These are phyloP conservation scores for Penicillium ucsense DNA, from an alignment of 495 filamentous ascomycete genomes.

Conservation along the genomic window DNA sequence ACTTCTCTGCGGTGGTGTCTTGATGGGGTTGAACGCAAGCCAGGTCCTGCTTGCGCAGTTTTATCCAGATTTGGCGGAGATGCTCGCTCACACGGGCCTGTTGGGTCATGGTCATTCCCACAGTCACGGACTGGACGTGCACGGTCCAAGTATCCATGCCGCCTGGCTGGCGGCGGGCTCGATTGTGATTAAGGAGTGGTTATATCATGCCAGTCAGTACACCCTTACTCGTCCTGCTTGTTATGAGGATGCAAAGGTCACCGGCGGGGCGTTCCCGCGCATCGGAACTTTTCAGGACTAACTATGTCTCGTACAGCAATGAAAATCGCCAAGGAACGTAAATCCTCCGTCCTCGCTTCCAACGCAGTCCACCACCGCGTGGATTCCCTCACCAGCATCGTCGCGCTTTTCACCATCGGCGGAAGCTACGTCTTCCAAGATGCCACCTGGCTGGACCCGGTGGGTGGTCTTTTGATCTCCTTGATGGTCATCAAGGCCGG, in stretches of 20 bases:
- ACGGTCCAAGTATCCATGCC: constrained; percentile 78
- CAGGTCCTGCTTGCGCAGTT: constrained; percentile 70
- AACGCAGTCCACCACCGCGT: constrained; percentile 96
- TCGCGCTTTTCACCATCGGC: constrained; percentile 77
- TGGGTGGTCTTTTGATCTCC: constrained; percentile 85
- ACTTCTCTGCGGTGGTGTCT: constrained; percentile 75
- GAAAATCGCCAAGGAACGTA: constrained; percentile 90
- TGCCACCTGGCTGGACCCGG: constrained; percentile 87
- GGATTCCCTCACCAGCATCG: constrained; percentile 88
- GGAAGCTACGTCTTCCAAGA: constrained; percentile 79
- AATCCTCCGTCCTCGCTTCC: constrained; percentile 91
- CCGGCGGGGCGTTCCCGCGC: too few species aligned
- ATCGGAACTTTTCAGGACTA: constrained; percentile 1
- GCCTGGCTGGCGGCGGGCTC: constrained; percentile 92
- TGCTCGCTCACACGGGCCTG: constrained; percentile 46
- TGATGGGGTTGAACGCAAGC: constrained; percentile 77
- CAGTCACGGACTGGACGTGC: constrained; percentile 45
- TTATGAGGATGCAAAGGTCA: neutral
- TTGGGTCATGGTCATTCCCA: constrained; percentile 52
- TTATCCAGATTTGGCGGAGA: constrained; percentile 60
- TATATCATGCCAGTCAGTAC: constrained; percentile 92
- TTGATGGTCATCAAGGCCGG: constrained; percentile 88
- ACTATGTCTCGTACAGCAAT: constrained; percentile 52
- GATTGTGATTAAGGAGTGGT: constrained; percentile 88
- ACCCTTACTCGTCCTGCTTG: too few species aligned